Evolutionary conservation across 1,139 yeast species (phyloP).

Genomic region (Protomyces gravidus): DNA sequence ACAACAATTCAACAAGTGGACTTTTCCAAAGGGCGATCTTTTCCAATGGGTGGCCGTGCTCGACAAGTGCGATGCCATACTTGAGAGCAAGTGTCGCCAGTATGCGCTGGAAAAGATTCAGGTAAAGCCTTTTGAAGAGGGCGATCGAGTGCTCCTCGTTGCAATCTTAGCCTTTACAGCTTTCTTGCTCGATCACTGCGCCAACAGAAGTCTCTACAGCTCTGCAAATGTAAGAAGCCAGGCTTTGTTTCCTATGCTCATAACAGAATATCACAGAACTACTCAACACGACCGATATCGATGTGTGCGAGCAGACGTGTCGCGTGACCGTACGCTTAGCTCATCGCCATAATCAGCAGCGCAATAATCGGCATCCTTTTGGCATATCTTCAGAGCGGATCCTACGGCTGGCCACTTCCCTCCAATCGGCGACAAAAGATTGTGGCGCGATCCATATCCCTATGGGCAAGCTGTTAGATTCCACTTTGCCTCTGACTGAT

Average conservation of each 20-base stretch:
- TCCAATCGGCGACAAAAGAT: conserved; percentile 27
- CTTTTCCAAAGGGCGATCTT: conserved; percentile 66
- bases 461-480: conserved; percentile 9
- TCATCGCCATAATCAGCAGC: conserved; percentile 44
- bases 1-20: conserved; percentile 46
- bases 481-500: not conserved
- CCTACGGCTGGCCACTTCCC: conserved; percentile 26
- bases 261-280: conserved; percentile 50
- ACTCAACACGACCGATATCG: conserved; percentile 57
- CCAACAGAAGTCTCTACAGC: conserved; percentile 60
- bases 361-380: conserved; percentile 20
- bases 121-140: conserved; percentile 29
- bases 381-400: conserved; percentile 29
- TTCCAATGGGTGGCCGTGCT: conserved; percentile 73
- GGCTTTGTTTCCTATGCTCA: not conserved
- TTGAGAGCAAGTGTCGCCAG: conserved; percentile 52
- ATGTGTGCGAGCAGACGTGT: conserved; percentile 50
- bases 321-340: conserved; percentile 60
- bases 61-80: conserved; percentile 66
- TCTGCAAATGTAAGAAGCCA: conserved; percentile 44
- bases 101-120: conserved; percentile 47
- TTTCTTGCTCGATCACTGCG: conserved; percentile 63
- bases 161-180: conserved; percentile 61
- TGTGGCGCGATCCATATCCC: conserved; percentile 8
- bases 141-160: conserved; percentile 51